Conservation (phyloP, 345 rosid species). For the Tarenaya hassleriana region DNA sequence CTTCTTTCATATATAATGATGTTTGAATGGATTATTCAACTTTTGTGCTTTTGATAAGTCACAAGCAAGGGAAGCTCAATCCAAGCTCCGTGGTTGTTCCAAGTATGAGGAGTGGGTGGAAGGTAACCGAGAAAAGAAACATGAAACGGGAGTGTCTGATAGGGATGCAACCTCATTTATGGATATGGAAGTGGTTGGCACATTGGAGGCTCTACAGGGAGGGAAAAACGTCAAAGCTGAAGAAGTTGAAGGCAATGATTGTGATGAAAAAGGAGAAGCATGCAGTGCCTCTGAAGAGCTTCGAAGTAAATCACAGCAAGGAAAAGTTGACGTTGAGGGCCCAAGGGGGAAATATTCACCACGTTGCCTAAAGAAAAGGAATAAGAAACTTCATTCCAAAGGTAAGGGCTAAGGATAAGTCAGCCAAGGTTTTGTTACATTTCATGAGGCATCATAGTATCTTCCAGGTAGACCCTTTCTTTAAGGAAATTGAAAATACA, state of each 20-base stretch:
- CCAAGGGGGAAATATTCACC: constrained; percentile 39
- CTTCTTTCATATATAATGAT: not conserved
- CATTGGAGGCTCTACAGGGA: constrained; percentile 52
- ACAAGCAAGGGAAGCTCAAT: constrained; percentile 38
- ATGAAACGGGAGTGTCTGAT: constrained; percentile 30
- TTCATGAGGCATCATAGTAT: constrained; percentile 3
- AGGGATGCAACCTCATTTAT: constrained; percentile 38
- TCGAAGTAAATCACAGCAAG: constrained; percentile 32
- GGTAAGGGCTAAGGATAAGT: constrained; percentile 34
- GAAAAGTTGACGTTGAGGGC: constrained; percentile 38
- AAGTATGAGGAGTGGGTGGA: constrained; percentile 34
- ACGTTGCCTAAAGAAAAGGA: constrained; percentile 44
- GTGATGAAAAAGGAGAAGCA: constrained; percentile 73
- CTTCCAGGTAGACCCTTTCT: constrained; percentile 1
- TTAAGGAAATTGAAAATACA: not conserved
- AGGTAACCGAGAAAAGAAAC: constrained; percentile 39
- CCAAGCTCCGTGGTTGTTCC: constrained; percentile 36
- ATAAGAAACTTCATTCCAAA: constrained; percentile 53
- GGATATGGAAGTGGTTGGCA: constrained; percentile 63
- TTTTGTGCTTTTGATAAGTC: constrained; percentile 32
- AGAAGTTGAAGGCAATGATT: constrained; percentile 38
- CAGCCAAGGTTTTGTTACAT: constrained; percentile 4
- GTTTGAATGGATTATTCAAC: not conserved
- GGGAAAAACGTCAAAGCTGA: constrained; percentile 52
- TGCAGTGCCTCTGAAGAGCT: constrained; percentile 83